A percentile compares a stretch with the other conserved stretches of the same genome.
phyloP scores from a whole-genome alignment of 2,329 filamentous ascomycete species.

The Tolypocladium sp. region DNA sequence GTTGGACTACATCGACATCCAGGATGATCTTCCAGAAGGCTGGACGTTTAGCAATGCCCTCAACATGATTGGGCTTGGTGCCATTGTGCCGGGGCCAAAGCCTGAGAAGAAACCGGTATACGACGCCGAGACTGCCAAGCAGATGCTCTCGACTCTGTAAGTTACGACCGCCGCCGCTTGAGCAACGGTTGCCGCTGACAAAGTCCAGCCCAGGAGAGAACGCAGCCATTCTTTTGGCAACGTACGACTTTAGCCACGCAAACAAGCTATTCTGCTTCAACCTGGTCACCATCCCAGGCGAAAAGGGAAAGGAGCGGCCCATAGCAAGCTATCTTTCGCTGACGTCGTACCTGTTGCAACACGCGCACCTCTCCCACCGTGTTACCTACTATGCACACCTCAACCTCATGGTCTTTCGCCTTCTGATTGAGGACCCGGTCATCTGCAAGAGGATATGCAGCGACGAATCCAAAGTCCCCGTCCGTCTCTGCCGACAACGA shows the following conservation, averaged over 20 bases:
- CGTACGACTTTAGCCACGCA: conserved; percentile 87
- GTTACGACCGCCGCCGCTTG: conserved; percentile 20
- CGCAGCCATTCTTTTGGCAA: conserved; percentile 70
- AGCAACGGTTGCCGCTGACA: conserved; percentile 6
- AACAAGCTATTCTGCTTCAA: conserved; percentile 94
- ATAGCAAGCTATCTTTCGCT: conserved; percentile 79
- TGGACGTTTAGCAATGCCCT: conserved; percentile 80
- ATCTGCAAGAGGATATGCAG: conserved; percentile 79
- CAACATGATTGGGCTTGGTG: conserved; percentile 74
- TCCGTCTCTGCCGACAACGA: conserved; percentile 82
- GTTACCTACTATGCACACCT: conserved; percentile 77
- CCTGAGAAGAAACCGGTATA: conserved; percentile 48
- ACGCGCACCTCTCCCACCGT: conserved; percentile 76
- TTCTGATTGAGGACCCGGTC: conserved; percentile 76
- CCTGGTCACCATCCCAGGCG: conserved; percentile 56
- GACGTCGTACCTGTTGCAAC: conserved; percentile 86
- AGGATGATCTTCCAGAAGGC: conserved; percentile 82
- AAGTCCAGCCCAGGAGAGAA: conserved; percentile 61
- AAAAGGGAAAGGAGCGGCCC: conserved; percentile 60
- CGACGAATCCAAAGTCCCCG: conserved; percentile 61
- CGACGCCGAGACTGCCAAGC: conserved; percentile 72
- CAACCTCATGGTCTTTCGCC: conserved; percentile 74
- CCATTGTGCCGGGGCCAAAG: conserved; percentile 60
- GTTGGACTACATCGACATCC: conserved; percentile 71
- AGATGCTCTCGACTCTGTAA: conserved; percentile 71